Conservation (phyloP, 129 eudicot genomes). For the Centaurea solstitialis region DNA sequence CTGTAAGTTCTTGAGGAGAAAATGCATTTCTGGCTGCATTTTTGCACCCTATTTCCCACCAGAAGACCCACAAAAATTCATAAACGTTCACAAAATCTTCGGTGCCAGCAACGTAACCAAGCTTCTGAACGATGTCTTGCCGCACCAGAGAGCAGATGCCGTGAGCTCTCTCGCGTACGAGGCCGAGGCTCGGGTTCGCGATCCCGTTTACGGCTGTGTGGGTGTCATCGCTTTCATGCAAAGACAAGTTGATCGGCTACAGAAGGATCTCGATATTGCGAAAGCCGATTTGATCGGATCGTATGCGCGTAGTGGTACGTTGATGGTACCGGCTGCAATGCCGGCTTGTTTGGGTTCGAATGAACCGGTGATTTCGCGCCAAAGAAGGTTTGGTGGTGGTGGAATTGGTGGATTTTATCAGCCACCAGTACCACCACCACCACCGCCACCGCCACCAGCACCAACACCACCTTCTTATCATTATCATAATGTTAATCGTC, state of each 20-base stretch:
- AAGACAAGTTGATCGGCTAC: slow-evolving; percentile 71
- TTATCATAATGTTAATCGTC: slow-evolving; percentile 34
- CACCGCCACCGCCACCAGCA: slow-evolving; percentile 43
- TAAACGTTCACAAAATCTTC: slow-evolving; percentile 92
- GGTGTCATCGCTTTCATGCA: slow-evolving; percentile 82
- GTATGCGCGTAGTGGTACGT: slow-evolving; percentile 48
- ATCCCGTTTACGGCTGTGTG: slow-evolving; percentile 87
- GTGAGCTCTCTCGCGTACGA: slow-evolving; percentile 90
- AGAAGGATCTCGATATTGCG: slow-evolving; percentile 81
- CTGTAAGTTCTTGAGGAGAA: slow-evolving; percentile 86
- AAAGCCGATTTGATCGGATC: slow-evolving; percentile 59
- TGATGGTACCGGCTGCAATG: slow-evolving; percentile 15
- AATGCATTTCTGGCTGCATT: slow-evolving; percentile 87
- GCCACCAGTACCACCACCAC: slow-evolving; percentile 35
- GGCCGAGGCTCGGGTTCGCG: slow-evolving; percentile 88
- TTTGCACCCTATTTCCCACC: slow-evolving; percentile 96
- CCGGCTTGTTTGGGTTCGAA: slow-evolving; percentile 28
- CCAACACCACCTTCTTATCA: slow-evolving; percentile 39
- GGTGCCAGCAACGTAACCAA: slow-evolving; percentile 92
- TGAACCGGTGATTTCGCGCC: slow-evolving; percentile 34
- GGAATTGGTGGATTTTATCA: slow-evolving; percentile 42
- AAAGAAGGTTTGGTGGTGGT: slow-evolving; percentile 22
- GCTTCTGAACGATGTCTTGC: slow-evolving; percentile 83
- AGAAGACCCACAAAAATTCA: slow-evolving; percentile 84
- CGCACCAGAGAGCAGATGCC: slow-evolving; percentile 85